Evolutionary conservation across 2,329 filamentous ascomycete genomes (phyloP).

Genomic region (Exophiala bonariae): DNA sequence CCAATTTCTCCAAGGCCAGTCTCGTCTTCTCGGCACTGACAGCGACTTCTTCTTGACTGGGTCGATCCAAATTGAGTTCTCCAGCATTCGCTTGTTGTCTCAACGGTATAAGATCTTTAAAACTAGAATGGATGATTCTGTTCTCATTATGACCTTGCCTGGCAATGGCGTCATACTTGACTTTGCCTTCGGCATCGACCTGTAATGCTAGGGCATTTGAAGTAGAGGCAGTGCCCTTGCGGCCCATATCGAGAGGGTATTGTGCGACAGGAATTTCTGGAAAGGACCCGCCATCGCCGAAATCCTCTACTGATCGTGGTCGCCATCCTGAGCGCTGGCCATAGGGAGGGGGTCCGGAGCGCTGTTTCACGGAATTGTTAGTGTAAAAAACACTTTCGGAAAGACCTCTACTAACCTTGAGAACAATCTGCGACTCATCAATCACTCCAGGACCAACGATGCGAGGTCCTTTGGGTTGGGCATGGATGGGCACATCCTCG

Average conservation of each 20-base stretch:
- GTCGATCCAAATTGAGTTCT: conserved; percentile 82
- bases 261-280: conserved; percentile 92
- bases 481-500: conserved; percentile 72
- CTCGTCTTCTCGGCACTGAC: conserved; percentile 86
- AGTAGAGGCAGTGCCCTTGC: conserved; percentile 63
- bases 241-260: conserved; percentile 93
- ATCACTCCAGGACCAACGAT: conserved; percentile 78
- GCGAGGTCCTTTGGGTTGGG: conserved; percentile 75
- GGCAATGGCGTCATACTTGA: conserved; percentile 95
- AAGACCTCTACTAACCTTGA: conserved; percentile 55
- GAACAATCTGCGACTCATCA: conserved; percentile 80
- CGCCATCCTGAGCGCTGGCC: conserved; percentile 87
- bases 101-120: conserved; percentile 94
- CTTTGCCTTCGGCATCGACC: conserved; percentile 86
- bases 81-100: conserved; percentile 90
- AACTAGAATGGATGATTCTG: conserved; percentile 87
- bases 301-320: conserved; percentile 84
- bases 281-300: conserved; percentile 93
- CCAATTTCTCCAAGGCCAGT: conserved; percentile 76
- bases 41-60: conserved; percentile 79
- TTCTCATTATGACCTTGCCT: conserved; percentile 81
- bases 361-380: conserved; percentile 45
- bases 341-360: conserved; percentile 82
- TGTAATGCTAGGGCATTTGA: conserved; percentile 91
- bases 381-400: not conserved